A percentile compares a stretch with the other conserved stretches of the same genome.
These are phyloP conservation scores for Houttuynia cordata DNA, from an alignment of 164 flowering plant species.

Conservation along the genomic window DNA sequence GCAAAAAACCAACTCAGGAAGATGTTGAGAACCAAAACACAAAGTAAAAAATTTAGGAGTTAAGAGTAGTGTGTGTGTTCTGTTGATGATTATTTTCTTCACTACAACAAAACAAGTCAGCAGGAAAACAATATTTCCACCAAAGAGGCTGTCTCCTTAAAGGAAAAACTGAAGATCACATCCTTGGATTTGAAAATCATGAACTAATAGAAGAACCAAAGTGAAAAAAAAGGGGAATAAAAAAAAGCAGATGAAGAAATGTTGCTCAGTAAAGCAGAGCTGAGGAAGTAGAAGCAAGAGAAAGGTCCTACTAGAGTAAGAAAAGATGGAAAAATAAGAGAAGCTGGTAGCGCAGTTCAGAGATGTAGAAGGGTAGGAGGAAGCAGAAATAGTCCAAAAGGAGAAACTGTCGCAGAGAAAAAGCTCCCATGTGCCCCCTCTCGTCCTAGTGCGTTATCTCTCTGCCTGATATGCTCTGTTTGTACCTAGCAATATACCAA, in stretches of 20 bases:
- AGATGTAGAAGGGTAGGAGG: slow-evolving; percentile 10
- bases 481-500: slow-evolving; percentile 13
- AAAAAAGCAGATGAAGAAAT: too few relatives aligned
- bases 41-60: too few relatives aligned
- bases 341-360: too few relatives aligned
- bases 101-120: not conserved
- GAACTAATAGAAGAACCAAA: not conserved
- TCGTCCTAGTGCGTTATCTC: slow-evolving; percentile 9
- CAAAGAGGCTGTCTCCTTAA: not conserved
- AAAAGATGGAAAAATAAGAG: not conserved
- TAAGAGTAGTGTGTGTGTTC: not conserved
- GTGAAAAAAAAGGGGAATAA: not conserved
- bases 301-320: too few relatives aligned
- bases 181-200: not conserved
- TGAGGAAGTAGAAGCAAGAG: too few relatives aligned
- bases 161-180: too few relatives aligned
- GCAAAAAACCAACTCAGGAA: not conserved
- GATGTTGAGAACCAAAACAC: too few relatives aligned
- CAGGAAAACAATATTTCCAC: not conserved
- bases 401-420: slow-evolving; percentile 20
- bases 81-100: not conserved
- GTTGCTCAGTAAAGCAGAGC: not conserved
- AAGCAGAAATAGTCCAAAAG: slow-evolving; percentile 14
- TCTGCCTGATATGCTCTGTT: slow-evolving; percentile 17
- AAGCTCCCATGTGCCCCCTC: slow-evolving; percentile 25